Evolutionary conservation across 805 yeast species (phyloP).

Genomic region (Diddensiella transvaalensis): DNA sequence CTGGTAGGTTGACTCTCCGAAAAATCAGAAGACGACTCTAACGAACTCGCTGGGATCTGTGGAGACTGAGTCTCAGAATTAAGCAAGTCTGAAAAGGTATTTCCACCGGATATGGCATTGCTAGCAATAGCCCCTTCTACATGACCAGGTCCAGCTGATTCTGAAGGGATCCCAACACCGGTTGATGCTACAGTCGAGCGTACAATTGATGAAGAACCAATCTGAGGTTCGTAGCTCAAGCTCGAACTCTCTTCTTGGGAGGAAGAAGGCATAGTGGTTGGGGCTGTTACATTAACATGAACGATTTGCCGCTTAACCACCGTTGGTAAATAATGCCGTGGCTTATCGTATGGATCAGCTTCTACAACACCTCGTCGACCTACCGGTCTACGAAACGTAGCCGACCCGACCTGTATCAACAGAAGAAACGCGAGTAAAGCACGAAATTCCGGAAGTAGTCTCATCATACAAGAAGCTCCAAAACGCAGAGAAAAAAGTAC

Average conservation of each 20-base stretch:
- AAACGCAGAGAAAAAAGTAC: no score
- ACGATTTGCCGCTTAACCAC: conserved; percentile 22
- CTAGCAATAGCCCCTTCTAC: background rate
- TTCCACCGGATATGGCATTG: background rate
- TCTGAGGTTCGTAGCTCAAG: background rate
- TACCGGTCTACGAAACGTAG: background rate
- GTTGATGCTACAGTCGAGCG: background rate
- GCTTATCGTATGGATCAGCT: conserved; percentile 13
- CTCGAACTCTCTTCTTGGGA: conserved; percentile 2
- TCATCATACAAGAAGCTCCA: no score
- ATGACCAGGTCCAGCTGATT: background rate
- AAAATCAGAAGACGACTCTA: no score
- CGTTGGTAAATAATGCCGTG: conserved; percentile 17
- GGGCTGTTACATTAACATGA: conserved; percentile 15
- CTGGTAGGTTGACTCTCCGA: no score
- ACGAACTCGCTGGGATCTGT: no score
- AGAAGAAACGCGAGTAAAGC: background rate
- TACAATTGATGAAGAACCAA: background rate
- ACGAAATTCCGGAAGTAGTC: background rate
- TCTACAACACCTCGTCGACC: conserved; percentile 3
- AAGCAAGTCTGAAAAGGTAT: background rate
- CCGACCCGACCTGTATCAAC: background rate
- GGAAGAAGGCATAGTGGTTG: conserved; percentile 9
- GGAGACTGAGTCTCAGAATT: no score
- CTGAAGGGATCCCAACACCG: background rate